A percentile compares a stretch with the other conserved stretches of the same genome.
Evolutionary conservation across 495 filamentous ascomycete species (phyloP).

Genomic region (Neurospora intermedia): DNA sequence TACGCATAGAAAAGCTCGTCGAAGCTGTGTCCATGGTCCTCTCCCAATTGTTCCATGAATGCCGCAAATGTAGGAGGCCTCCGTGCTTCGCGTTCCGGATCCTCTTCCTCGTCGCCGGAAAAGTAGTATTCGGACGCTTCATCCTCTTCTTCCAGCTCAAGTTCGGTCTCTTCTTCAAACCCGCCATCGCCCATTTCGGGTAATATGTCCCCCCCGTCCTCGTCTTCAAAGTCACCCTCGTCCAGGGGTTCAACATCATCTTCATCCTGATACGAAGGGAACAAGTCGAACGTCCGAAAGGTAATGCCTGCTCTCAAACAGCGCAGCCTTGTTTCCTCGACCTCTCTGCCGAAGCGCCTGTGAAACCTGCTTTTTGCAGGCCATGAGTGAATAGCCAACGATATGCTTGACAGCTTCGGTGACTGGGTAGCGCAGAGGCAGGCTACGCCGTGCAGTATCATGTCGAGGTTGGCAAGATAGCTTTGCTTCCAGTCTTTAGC

Average conservation of each 20-base stretch:
- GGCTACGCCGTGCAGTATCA: constrained; percentile 22
- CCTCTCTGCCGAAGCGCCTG: constrained; percentile 19
- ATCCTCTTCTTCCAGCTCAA: constrained; percentile 26
- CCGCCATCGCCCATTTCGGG: neutral
- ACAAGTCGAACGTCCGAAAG: constrained; percentile 22
- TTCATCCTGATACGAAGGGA: constrained; percentile 22
- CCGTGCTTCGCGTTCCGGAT: constrained; percentile 22
- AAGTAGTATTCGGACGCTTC: constrained; percentile 28
- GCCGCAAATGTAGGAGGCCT: constrained; percentile 20
- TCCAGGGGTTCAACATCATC: constrained; percentile 14
- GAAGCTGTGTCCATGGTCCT: constrained; percentile 22
- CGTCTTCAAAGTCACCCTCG: constrained; percentile 11
- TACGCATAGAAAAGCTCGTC: constrained; percentile 26
- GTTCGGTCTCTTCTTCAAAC: constrained; percentile 7
- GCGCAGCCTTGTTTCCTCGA: constrained; percentile 12
- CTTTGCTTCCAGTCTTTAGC: constrained; percentile 23
- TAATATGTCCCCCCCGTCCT: constrained; percentile 5
- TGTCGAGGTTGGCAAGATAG: constrained; percentile 22
- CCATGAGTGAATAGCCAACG: constrained; percentile 27
- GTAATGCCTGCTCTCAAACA: constrained; percentile 18
- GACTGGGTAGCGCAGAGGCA: constrained; percentile 14
- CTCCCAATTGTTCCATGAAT: constrained; percentile 19
- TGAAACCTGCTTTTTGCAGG: constrained; percentile 22
- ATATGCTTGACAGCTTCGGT: constrained; percentile 15
- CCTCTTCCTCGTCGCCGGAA: constrained; percentile 22